Conservation (phyloP, 768 basidiomycete genomes). For the Podaxis carcinomalis region DNA sequence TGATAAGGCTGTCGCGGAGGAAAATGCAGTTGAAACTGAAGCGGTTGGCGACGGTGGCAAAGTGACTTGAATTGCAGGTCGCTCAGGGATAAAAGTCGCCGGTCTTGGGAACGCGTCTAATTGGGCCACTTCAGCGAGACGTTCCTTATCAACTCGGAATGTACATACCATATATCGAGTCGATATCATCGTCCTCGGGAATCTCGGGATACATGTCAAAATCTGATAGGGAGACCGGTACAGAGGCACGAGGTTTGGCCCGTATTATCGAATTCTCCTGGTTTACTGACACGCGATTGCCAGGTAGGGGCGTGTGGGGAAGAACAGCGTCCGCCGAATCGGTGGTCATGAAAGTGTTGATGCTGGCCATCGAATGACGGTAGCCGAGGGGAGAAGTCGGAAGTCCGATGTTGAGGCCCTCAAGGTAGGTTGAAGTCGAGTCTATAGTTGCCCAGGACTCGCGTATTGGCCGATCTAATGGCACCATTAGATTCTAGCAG, state of each 20-base stretch:
- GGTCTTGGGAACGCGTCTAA: slow-evolving; percentile 41
- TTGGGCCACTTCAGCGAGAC: slow-evolving; percentile 1
- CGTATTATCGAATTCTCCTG: background rate
- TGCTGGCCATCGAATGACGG: slow-evolving; percentile 46
- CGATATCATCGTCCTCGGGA: slow-evolving; percentile 28
- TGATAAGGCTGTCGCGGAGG: slow-evolving; percentile 21
- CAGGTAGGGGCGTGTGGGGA: slow-evolving; percentile 25
- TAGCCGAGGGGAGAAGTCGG: slow-evolving; percentile 31
- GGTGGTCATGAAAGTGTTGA: slow-evolving; percentile 54
- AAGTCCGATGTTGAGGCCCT: slow-evolving; percentile 34
- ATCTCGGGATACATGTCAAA: slow-evolving; percentile 35
- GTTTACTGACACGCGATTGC: background rate
- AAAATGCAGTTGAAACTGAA: slow-evolving; percentile 23
- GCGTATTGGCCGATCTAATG: slow-evolving; percentile 6
- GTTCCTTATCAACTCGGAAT: background rate
- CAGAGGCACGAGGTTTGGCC: slow-evolving; percentile 26
- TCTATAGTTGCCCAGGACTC: slow-evolving; percentile 16
- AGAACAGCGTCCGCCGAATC: slow-evolving; percentile 57
- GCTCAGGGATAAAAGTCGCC: slow-evolving; percentile 28
- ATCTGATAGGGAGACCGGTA: slow-evolving; percentile 34
- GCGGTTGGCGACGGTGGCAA: slow-evolving; percentile 25
- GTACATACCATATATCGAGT: slow-evolving; percentile 29
- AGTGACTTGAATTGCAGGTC: slow-evolving; percentile 23
- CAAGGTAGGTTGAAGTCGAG: slow-evolving; percentile 34
- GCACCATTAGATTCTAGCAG: background rate